phyloP scores from a whole-genome alignment of 805 yeast species.

The Saccharomyces jurei region DNA sequence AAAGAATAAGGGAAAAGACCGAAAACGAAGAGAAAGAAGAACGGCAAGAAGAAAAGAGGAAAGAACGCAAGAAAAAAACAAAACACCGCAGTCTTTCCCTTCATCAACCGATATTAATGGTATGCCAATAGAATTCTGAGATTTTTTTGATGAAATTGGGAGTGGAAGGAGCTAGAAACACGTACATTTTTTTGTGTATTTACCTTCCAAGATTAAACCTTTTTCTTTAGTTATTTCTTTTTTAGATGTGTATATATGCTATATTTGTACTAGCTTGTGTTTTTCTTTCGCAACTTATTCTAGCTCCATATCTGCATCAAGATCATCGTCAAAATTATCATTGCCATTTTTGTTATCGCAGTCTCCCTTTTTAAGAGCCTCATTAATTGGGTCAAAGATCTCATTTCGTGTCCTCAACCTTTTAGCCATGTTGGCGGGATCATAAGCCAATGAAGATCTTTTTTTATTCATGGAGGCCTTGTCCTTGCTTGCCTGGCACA shows the following conservation, averaged over 20 bases:
- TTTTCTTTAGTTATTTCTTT: not conserved
- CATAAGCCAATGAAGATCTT: conserved; percentile 2
- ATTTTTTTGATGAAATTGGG: not conserved
- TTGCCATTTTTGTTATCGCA: not conserved
- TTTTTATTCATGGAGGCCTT: not conserved
- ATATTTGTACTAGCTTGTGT: not conserved
- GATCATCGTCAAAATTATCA: not conserved
- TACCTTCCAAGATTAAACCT: too few species aligned
- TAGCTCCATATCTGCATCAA: not conserved
- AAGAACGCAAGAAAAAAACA: not conserved
- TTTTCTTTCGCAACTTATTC: not conserved
- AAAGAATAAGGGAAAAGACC: not conserved
- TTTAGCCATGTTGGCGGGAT: not conserved
- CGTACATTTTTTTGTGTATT: not conserved
- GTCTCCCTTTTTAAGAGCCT: not conserved
- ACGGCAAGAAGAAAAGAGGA: not conserved
- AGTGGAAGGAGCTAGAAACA: not conserved
- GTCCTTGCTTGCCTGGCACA: not conserved
- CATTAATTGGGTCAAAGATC: not conserved
- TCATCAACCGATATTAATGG: not conserved
- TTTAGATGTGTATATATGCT: not conserved
- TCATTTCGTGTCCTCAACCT: not conserved
- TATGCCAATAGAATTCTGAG: not conserved
- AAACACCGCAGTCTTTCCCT: not conserved
- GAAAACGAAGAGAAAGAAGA: not conserved